Conservation (phyloP, 2,329 filamentous ascomycete species). For the Aaosphaeria arxii region DNA sequence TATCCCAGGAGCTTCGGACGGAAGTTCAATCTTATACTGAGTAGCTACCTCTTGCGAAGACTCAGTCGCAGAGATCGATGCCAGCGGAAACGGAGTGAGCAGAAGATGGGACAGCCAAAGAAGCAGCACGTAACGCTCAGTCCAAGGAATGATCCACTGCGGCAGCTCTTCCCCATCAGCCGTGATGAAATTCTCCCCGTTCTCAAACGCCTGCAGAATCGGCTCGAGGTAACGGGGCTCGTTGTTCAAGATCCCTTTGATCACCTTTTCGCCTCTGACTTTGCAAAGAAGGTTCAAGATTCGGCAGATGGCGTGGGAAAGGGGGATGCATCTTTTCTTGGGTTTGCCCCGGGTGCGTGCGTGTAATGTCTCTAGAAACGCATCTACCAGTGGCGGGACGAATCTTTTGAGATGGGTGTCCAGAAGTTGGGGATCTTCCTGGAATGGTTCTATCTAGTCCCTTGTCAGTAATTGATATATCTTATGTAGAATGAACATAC, state of each 20-base stretch:
- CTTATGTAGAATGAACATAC: constrained; percentile 11
- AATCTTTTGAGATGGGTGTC: constrained; percentile 78
- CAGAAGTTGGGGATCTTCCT: constrained; percentile 90
- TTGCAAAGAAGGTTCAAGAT: constrained; percentile 92
- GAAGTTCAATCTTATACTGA: constrained; percentile 51
- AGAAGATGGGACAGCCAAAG: constrained; percentile 66
- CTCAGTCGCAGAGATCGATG: constrained; percentile 68
- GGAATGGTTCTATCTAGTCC: constrained; percentile 73
- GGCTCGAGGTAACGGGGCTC: constrained; percentile 83
- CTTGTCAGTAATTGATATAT: background rate
- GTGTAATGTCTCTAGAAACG: constrained; percentile 68
- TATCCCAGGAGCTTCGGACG: constrained; percentile 64
- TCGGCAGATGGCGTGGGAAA: constrained; percentile 63
- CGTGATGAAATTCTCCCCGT: constrained; percentile 38
- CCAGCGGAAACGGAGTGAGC: constrained; percentile 81
- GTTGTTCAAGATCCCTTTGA: constrained; percentile 86
- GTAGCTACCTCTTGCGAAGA: constrained; percentile 26
- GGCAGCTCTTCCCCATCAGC: constrained; percentile 12
- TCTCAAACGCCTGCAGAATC: constrained; percentile 72
- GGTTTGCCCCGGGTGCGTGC: constrained; percentile 15
- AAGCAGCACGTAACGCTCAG: constrained; percentile 82
- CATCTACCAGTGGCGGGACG: constrained; percentile 70
- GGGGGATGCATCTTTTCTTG: constrained; percentile 24
- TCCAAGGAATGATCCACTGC: constrained; percentile 56
- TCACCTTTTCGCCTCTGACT: constrained; percentile 87